Evolutionary conservation across 257 asterid genomes (phyloP).

Genomic region (Perilla frutescens): DNA sequence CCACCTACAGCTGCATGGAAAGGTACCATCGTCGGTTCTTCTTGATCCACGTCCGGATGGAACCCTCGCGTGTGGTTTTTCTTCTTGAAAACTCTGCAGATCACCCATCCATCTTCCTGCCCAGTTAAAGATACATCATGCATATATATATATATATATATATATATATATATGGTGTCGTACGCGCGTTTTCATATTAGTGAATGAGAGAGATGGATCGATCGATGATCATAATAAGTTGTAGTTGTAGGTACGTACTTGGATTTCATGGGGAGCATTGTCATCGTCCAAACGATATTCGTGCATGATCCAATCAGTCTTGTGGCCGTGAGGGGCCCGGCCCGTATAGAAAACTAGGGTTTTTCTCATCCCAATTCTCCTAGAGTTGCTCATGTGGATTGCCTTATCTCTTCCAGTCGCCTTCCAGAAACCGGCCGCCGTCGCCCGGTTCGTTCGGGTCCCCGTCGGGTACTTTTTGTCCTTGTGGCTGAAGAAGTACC

Average conservation of each 20-base stretch:
- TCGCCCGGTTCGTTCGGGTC: constrained; percentile 80
- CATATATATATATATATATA: no score
- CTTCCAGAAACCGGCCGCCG: constrained; percentile 85
- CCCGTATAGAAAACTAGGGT: constrained; percentile 89
- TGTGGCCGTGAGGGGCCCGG: constrained; percentile 86
- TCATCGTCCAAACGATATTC: constrained; percentile 79
- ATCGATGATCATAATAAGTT: no score
- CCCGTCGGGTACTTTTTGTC: constrained; percentile 89
- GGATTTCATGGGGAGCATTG: constrained; percentile 43
- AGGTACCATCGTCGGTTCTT: constrained; percentile 32
- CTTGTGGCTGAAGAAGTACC: constrained; percentile 90
- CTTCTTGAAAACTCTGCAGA: constrained; percentile 85
- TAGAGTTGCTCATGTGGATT: constrained; percentile 57
- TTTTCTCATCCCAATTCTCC: constrained; percentile 80
- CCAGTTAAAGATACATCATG: no score
- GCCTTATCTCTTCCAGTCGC: constrained; percentile 84
- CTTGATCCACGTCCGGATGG: constrained; percentile 54
- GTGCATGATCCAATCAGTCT: constrained; percentile 94
- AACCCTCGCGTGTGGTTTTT: constrained; percentile 58
- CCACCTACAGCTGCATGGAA: constrained; percentile 27
- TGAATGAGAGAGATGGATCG: no score
- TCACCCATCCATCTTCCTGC: constrained; percentile 92
- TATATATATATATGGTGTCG: no score
- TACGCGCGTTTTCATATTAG: no score
- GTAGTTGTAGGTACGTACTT: constrained; percentile 37